Evolutionary conservation across 257 asterid genomes (phyloP), one percentile per base, ranked within the genome.

Genomic region (Ocimum tenuiflorum): DNA sequence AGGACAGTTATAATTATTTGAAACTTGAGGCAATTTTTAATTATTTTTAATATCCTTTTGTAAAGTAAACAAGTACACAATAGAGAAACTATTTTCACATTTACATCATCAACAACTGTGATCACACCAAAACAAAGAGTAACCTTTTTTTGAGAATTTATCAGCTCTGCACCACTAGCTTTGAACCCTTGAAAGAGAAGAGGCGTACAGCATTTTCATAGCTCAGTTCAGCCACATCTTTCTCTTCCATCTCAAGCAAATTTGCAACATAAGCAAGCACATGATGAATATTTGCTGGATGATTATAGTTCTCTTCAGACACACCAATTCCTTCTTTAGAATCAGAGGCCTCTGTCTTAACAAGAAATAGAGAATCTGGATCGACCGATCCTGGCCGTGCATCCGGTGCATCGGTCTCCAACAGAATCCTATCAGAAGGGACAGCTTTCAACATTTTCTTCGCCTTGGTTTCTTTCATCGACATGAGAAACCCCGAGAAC

Each of bases 381-480:
- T 47, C 38, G 14, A 22, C 67, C 33, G 65, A 38, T 48, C 71
- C 73, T 27, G 97, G 97, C 20, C 67, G 75, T 61, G 94, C 99
- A 71, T 89, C 99, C 1, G 99, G 99, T 0, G 99, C 88, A 76
- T 94, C 97, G 0, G 99, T 94, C 85, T 94, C 99, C 80, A 94
- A 76, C 80, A 94, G 78, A 73, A 94, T 90, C 86, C 95, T 88
- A 9, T 90, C 95, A 42, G 8, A 33, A 73, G 97, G 96, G 65
- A 94, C 63, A 17, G 88, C 65, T 65, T 88, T 88, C 76, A 90
- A 35, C 88, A 94, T 88, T 49, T 83, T 90, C 91, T 77, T 90
- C 5, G 95, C 96, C 85, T 87, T 94, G 83, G 86, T 86, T 55
- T 86, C 95, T 65, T 90, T 90, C 90, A 86, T 15, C 12, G 91